Evolutionary conservation across 495 filamentous ascomycete species (phyloP).

Genomic region (Aspergillus hancockii): DNA sequence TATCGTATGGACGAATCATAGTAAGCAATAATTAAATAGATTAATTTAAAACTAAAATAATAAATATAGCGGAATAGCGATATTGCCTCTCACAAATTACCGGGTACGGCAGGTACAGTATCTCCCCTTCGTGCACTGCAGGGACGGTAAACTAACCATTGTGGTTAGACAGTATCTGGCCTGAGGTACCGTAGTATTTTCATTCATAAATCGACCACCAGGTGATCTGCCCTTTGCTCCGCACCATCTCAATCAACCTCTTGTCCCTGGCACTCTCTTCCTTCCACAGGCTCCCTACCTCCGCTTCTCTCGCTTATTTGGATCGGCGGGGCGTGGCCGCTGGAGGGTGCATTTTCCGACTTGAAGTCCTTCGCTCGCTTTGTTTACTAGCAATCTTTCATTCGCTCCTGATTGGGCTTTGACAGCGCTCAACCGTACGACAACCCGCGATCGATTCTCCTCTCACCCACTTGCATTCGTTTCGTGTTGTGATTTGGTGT

Average conservation of each 20-base stretch:
- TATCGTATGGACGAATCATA: background rate
- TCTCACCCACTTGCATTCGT: background rate
- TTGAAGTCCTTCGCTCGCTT: constrained; percentile 17
- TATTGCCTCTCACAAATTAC: background rate
- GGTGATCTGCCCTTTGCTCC: constrained; percentile 10
- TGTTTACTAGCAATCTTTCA: constrained; percentile 2
- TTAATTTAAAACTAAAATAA: constrained; percentile 1
- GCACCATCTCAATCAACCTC: constrained; percentile 8
- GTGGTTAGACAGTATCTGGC: background rate
- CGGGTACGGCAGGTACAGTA: background rate
- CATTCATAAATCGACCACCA: background rate
- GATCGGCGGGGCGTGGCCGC: background rate
- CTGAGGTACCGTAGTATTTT: background rate
- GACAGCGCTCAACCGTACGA: background rate
- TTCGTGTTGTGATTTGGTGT: background rate
- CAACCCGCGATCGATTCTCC: constrained; percentile 1
- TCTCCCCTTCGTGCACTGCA: too few relatives aligned
- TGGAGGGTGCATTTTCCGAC: background rate
- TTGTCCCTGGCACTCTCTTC: background rate
- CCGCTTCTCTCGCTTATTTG: constrained; percentile 11
- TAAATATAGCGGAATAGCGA: background rate
- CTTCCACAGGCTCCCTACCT: background rate
- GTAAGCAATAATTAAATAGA: background rate
- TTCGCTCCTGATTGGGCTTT: background rate
- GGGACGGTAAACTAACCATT: background rate